Conservation (phyloP, 2,329 filamentous ascomycete genomes). For the Xylariales sp. region DNA sequence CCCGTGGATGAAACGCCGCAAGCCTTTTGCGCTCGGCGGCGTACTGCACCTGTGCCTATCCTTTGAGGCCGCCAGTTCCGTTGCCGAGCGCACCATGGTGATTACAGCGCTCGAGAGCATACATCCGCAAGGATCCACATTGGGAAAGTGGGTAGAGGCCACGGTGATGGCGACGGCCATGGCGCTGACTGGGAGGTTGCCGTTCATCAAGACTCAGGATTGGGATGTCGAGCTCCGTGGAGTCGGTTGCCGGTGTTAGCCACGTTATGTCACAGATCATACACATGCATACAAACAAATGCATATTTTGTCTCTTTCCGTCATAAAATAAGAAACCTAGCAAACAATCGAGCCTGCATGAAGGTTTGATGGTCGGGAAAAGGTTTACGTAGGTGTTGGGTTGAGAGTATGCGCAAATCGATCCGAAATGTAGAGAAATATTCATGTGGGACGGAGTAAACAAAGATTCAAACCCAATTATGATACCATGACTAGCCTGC, state of each 20-base stretch:
- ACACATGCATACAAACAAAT: too few species aligned
- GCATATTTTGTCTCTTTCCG: too few species aligned
- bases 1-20: constrained; percentile 17
- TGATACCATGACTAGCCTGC: too few species aligned
- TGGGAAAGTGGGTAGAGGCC: constrained; percentile 20
- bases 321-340: too few species aligned
- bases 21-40: constrained; percentile 19
- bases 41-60: constrained; percentile 19
- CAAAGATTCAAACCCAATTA: too few species aligned
- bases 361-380: too few species aligned
- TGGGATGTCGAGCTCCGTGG: not conserved
- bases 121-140: constrained; percentile 11
- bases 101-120: constrained; percentile 10
- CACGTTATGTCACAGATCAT: too few species aligned
- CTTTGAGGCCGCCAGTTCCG: constrained; percentile 18
- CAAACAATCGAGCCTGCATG: too few species aligned
- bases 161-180: constrained; percentile 23
- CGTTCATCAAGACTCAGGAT: constrained; percentile 14
- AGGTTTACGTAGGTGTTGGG: too few species aligned
- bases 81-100: constrained; percentile 16
- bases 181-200: constrained; percentile 20
- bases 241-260: not conserved
- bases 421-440: too few species aligned
- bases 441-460: too few species aligned
- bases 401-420: too few species aligned